phyloP scores from a whole-genome alignment of 192 early-diverging fungal species.

The Entomortierella chlamydospora region DNA sequence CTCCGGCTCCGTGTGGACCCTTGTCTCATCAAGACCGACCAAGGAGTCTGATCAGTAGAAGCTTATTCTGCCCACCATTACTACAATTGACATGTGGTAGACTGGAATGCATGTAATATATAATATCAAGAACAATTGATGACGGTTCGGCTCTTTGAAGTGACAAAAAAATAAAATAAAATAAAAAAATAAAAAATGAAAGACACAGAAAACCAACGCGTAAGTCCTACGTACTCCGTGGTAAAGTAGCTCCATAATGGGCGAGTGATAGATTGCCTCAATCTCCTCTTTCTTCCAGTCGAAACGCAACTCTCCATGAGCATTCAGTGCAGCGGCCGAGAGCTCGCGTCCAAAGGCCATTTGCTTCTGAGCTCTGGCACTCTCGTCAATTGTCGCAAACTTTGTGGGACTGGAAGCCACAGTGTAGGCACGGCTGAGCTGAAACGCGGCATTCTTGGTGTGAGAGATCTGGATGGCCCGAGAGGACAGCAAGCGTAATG shows the following conservation, averaged over 20 bases:
- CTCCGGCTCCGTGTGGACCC: constrained; percentile 1
- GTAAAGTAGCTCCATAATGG: constrained; percentile 82
- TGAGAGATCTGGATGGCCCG: constrained; percentile 44
- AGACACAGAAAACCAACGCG: background rate
- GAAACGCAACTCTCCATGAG: constrained; percentile 62
- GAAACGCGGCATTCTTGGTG: constrained; percentile 40
- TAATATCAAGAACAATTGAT: constrained; percentile 2
- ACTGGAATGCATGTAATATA: too few relatives aligned
- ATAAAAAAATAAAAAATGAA: constrained; percentile 9
- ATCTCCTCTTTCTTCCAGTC: constrained; percentile 84
- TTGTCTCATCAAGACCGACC: background rate
- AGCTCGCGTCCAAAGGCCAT: constrained; percentile 46
- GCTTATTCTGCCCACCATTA: background rate
- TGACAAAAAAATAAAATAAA: constrained; percentile 33
- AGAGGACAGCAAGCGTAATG: constrained; percentile 50
- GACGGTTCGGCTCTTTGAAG: constrained; percentile 55
- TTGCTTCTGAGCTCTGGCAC: constrained; percentile 39
- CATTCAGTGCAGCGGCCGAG: constrained; percentile 62
- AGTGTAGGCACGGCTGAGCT: constrained; percentile 56
- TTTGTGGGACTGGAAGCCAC: constrained; percentile 53
- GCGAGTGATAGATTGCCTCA: constrained; percentile 78
- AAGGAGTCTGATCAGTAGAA: background rate
- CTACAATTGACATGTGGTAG: background rate
- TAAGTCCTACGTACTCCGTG: constrained; percentile 66
- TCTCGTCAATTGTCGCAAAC: constrained; percentile 60